A percentile compares a stretch with the other conserved stretches of the same genome.
Evolutionary conservation across 2,329 filamentous ascomycete species (phyloP).

Genomic region (Paraphoma chrysanthemicola): DNA sequence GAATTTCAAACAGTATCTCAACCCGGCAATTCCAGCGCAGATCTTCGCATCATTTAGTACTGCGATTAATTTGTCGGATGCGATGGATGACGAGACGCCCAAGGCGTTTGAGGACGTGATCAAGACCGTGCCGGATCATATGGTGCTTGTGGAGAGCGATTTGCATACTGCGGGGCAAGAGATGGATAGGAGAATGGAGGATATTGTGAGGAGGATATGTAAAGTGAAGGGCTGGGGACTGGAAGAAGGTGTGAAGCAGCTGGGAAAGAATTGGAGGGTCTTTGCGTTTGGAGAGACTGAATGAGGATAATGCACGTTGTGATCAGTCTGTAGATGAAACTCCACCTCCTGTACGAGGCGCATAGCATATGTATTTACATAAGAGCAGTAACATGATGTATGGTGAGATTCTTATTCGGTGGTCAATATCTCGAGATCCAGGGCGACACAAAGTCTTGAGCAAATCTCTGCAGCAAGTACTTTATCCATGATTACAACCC

Average conservation of each 20-base stretch:
- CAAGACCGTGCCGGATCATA: constrained; percentile 75
- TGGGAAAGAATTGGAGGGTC: constrained; percentile 77
- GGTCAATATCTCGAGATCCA: neutral
- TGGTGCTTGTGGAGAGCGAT: constrained; percentile 88
- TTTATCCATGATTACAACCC: neutral
- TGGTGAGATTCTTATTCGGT: neutral
- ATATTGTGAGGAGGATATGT: constrained; percentile 79
- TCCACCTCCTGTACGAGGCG: too few species aligned
- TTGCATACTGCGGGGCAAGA: constrained; percentile 78
- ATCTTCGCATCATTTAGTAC: constrained; percentile 90
- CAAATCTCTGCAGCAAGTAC: neutral
- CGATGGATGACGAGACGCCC: constrained; percentile 54
- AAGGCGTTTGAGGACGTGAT: constrained; percentile 71
- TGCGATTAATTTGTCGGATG: constrained; percentile 74
- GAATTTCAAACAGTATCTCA: constrained; percentile 78
- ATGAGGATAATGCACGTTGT: neutral
- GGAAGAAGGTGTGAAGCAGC: constrained; percentile 69
- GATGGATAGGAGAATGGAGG: constrained; percentile 81
- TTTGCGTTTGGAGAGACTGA: constrained; percentile 71
- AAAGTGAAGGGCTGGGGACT: constrained; percentile 78
- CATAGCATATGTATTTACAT: neutral
- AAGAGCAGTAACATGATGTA: neutral
- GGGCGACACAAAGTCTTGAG: neutral
- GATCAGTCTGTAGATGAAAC: neutral
- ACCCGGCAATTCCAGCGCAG: constrained; percentile 73